Conservation (phyloP, 768 basidiomycete genomes). For the Termitomyces sp. region DNA sequence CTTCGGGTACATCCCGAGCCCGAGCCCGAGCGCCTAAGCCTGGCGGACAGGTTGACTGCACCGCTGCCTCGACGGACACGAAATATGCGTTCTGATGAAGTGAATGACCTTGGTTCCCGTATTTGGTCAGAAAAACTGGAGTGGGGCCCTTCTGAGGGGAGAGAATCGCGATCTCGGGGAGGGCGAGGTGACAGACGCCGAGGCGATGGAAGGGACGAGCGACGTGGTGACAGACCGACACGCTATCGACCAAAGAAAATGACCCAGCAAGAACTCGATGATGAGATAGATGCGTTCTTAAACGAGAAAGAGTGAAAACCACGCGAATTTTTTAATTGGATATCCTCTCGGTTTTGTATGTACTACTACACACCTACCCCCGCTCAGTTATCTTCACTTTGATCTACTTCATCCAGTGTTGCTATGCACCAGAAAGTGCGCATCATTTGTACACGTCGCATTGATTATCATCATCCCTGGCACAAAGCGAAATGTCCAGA, state of each 20-base stretch:
- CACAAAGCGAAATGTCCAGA: neutral
- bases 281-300: constrained; percentile 78
- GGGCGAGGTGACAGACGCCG: constrained; percentile 14
- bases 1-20: constrained; percentile 36
- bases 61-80: constrained; percentile 41
- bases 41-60: constrained; percentile 44
- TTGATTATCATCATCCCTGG: neutral
- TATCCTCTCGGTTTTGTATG: constrained; percentile 4
- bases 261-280: constrained; percentile 77
- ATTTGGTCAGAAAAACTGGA: constrained; percentile 17
- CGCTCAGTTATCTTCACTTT: neutral
- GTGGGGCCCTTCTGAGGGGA: constrained; percentile 9
- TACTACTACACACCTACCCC: constrained; percentile 4
- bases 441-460: neutral
- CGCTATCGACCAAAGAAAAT: constrained; percentile 44
- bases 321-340: neutral
- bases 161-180: constrained; percentile 11
- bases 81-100: constrained; percentile 19
- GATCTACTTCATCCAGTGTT: neutral
- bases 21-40: constrained; percentile 21
- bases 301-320: constrained; percentile 36
- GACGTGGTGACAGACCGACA: constrained; percentile 28
- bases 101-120: constrained; percentile 16
- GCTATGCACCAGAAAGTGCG: neutral
- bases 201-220: constrained; percentile 21